These are phyloP conservation scores for Lecanicillium sp. DNA, from an alignment of 2,329 filamentous ascomycete species.

Conservation along the genomic window DNA sequence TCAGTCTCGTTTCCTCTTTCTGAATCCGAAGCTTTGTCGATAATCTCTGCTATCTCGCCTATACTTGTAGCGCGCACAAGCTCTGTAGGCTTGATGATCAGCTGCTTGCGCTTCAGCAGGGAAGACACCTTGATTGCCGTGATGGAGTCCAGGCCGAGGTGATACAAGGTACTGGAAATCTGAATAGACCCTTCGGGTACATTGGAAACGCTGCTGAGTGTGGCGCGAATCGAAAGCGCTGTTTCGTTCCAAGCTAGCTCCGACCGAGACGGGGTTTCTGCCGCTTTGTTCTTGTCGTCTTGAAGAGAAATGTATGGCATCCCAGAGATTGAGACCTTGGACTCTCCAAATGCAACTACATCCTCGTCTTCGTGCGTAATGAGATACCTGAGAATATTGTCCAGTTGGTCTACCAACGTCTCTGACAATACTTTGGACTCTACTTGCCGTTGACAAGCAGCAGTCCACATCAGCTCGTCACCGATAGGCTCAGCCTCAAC, in stretches of 20 bases:
- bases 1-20: neutral
- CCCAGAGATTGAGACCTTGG: conserved; percentile 57
- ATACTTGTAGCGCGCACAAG: conserved; percentile 62
- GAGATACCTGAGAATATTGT: conserved; percentile 50
- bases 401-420: conserved; percentile 42
- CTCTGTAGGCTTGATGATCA: conserved; percentile 61
- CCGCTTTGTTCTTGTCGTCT: neutral
- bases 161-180: conserved; percentile 61
- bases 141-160: conserved; percentile 86
- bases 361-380: conserved; percentile 38
- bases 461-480: conserved; percentile 57
- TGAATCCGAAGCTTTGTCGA: neutral
- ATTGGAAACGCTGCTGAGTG: conserved; percentile 52
- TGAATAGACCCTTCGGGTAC: conserved; percentile 50
- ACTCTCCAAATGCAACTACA: conserved; percentile 44
- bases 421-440: conserved; percentile 31
- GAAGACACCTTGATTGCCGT: conserved; percentile 78
- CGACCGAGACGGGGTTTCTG: no score
- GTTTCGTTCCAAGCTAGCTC: conserved; percentile 26
- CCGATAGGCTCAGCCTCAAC: conserved; percentile 65
- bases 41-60: conserved; percentile 46
- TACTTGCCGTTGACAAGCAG: conserved; percentile 55
- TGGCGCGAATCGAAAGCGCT: conserved; percentile 33
- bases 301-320: conserved; percentile 27
- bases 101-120: conserved; percentile 54